phyloP scores from a whole-genome alignment of 2,329 filamentous ascomycete species.

The Mycosphaerella sp. region DNA sequence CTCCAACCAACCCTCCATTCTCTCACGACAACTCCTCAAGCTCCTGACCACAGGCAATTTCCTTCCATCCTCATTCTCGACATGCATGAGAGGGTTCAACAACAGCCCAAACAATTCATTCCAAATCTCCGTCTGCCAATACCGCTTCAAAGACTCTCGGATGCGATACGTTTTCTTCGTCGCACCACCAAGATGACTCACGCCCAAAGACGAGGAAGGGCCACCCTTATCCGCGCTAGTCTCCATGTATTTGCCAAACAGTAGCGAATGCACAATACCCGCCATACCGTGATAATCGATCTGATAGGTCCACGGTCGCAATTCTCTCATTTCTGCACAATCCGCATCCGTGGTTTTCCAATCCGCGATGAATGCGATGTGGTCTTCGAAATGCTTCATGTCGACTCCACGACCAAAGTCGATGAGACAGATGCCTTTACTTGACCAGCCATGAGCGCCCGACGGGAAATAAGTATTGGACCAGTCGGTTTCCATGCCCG shows the following conservation, averaged over 20 bases:
- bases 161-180: conserved; percentile 67
- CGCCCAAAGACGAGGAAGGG: too few species aligned
- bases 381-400: conserved; percentile 71
- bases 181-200: conserved; percentile 43
- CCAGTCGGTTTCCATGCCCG: conserved; percentile 42
- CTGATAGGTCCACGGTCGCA: conserved; percentile 93
- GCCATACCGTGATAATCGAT: conserved; percentile 94
- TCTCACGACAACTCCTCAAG: conserved; percentile 62
- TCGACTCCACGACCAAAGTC: conserved; percentile 95
- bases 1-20: conserved; percentile 80
- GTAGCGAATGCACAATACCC: conserved; percentile 75
- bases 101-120: conserved; percentile 72
- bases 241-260: conserved; percentile 95
- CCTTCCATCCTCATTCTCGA: conserved; percentile 58
- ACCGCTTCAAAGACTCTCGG: conserved; percentile 78
- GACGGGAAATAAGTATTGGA: conserved; percentile 62
- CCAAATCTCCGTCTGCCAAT: conserved; percentile 97
- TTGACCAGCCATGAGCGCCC: conserved; percentile 70
- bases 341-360: conserved; percentile 86
- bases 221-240: conserved; percentile 48
- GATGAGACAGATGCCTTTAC: conserved; percentile 77
- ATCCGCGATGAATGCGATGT: conserved; percentile 86
- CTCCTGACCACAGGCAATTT: conserved; percentile 66
- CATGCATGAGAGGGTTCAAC: conserved; percentile 68
- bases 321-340: conserved; percentile 92